Evolutionary conservation across 2,329 filamentous ascomycete species (phyloP).

Genomic region (Venturia carpophila): DNA sequence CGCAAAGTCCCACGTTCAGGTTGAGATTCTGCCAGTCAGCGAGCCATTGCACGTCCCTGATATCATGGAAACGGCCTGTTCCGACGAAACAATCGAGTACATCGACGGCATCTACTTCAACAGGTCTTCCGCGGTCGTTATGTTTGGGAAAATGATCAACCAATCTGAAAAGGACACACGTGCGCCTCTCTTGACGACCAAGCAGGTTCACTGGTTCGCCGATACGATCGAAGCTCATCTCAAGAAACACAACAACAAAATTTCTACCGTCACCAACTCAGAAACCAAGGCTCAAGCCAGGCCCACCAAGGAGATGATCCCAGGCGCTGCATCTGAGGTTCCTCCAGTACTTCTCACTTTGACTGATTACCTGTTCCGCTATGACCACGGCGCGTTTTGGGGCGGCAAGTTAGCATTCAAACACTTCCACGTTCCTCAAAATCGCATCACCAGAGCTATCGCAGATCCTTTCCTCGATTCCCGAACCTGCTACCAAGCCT

Average conservation of each 20-base stretch:
- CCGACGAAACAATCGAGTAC: slow-evolving; percentile 22
- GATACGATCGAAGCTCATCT: slow-evolving; percentile 33
- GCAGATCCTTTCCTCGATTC: slow-evolving; percentile 57
- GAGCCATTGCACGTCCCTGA: slow-evolving; percentile 5
- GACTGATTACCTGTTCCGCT: slow-evolving; percentile 61
- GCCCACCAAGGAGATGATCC: slow-evolving; percentile 1
- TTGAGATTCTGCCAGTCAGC: slow-evolving; percentile 34
- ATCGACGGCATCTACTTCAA: slow-evolving; percentile 37
- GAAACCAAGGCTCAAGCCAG: slow-evolving; percentile 1
- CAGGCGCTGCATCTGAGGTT: slow-evolving; percentile 4
- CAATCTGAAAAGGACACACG: slow-evolving; percentile 1
- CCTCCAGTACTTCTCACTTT: slow-evolving; percentile 52
- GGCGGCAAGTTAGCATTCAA: slow-evolving; percentile 53
- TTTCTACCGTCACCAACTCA: neutral
- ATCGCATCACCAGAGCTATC: slow-evolving; percentile 51
- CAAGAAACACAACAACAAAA: neutral
- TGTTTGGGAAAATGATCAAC: slow-evolving; percentile 6
- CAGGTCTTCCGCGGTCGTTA: slow-evolving; percentile 34
- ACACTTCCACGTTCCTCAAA: slow-evolving; percentile 60
- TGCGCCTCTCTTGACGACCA: slow-evolving; percentile 6
- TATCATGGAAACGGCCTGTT: slow-evolving; percentile 22
- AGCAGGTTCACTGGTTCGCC: slow-evolving; percentile 42
- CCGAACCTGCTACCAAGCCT: slow-evolving; percentile 56
- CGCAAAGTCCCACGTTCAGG: slow-evolving; percentile 29
- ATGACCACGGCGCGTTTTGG: slow-evolving; percentile 65